Conservation (phyloP, 257 asterid genomes). For the Jacaranda mimosifolia region DNA sequence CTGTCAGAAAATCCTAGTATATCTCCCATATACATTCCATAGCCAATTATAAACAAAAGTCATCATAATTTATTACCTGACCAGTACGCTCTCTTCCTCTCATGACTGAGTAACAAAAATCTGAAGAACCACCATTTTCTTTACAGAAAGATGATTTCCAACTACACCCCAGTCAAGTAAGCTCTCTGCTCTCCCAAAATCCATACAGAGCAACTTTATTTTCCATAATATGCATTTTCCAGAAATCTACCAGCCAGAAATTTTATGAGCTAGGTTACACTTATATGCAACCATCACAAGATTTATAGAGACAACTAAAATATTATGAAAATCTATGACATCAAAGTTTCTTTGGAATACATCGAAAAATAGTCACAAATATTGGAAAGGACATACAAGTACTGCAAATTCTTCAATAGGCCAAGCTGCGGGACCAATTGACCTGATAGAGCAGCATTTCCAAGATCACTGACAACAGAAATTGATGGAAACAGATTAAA, state of each 20-base stretch:
- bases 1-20: background rate
- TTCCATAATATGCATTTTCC: constrained; percentile 1
- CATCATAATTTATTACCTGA: background rate
- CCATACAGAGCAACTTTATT: background rate
- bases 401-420: constrained; percentile 89
- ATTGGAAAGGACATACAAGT: constrained; percentile 63
- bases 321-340: background rate
- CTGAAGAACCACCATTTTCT: background rate
- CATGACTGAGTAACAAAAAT: background rate
- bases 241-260: background rate
- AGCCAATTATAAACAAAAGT: background rate
- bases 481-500: constrained; percentile 21
- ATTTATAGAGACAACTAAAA: background rate
- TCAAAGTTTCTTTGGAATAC: constrained; percentile 13
- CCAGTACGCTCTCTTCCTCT: background rate
- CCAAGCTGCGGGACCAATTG: constrained; percentile 96
- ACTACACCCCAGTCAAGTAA: background rate
- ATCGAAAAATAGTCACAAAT: background rate
- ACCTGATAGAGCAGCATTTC: constrained; percentile 97
- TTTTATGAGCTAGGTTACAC: background rate
- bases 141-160: background rate
- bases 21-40: background rate
- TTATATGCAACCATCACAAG: background rate
- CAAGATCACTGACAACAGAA: constrained; percentile 76
- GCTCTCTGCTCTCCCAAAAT: background rate